These are phyloP conservation scores for Lasiosphaeria hispida DNA, from an alignment of 495 filamentous ascomycete genomes.

Conservation along the genomic window DNA sequence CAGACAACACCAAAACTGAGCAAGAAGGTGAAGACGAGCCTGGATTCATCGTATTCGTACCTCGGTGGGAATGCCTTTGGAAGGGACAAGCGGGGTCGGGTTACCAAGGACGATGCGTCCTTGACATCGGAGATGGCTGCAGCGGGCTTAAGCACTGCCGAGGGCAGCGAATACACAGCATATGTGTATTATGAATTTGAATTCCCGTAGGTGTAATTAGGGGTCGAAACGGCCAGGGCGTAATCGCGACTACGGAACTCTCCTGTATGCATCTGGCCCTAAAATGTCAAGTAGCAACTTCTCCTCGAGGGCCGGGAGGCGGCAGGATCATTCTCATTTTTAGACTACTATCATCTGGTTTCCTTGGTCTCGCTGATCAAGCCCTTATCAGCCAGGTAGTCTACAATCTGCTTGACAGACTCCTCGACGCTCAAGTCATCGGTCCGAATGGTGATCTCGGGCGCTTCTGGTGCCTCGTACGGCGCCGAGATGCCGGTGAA, in stretches of 20 bases:
- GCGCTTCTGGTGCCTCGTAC: slow-evolving; percentile 83
- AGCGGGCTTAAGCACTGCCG: slow-evolving; percentile 56
- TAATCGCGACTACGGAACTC: no score
- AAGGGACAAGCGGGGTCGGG: slow-evolving; percentile 86
- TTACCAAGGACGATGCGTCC: slow-evolving; percentile 79
- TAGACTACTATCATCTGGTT: slow-evolving; percentile 22
- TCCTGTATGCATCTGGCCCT: not conserved
- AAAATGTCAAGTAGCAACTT: not conserved
- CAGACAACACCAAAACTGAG: slow-evolving; percentile 79
- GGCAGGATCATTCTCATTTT: not conserved
- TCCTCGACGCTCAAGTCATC: slow-evolving; percentile 77
- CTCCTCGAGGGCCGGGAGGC: not conserved
- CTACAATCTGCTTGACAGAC: slow-evolving; percentile 77
- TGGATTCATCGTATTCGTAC: slow-evolving; percentile 88
- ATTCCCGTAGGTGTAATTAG: slow-evolving; percentile 45
- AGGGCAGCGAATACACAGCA: slow-evolving; percentile 82
- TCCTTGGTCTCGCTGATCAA: slow-evolving; percentile 38
- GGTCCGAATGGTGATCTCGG: slow-evolving; percentile 83
- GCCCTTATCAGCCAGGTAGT: slow-evolving; percentile 63
- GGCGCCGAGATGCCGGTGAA: slow-evolving; percentile 94
- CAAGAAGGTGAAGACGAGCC: slow-evolving; percentile 73
- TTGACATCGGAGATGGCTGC: slow-evolving; percentile 76
- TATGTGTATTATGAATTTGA: slow-evolving; percentile 98
- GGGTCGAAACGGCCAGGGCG: no score
- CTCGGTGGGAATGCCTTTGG: slow-evolving; percentile 94